Conservation (phyloP, 1,284 basidiomycete species). For the Rhodotorula sp. region DNA sequence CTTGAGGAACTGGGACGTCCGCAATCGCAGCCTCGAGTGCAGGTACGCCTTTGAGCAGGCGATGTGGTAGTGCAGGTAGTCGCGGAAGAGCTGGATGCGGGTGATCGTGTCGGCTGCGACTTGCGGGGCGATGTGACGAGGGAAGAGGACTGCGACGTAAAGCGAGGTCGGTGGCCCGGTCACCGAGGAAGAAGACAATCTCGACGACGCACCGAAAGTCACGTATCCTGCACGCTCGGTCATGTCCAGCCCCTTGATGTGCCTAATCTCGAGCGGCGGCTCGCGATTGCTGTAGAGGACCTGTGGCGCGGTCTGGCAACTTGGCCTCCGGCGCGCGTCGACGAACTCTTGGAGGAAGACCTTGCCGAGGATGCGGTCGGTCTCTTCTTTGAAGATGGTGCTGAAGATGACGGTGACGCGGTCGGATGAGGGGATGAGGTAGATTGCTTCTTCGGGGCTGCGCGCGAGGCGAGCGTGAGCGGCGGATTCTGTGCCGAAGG, state of each 20-base stretch:
- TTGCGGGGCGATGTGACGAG: conserved; percentile 85
- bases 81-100: conserved; percentile 94
- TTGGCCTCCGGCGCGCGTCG: conserved; percentile 87
- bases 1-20: conserved; percentile 96
- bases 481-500: neutral
- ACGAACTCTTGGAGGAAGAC: conserved; percentile 99
- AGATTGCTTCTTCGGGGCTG: conserved; percentile 81
- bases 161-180: neutral
- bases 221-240: conserved; percentile 94
- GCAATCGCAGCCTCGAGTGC: conserved; percentile 94
- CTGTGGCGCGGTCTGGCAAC: conserved; percentile 95
- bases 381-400: conserved; percentile 95
- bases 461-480: conserved; percentile 51
- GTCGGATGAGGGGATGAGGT: conserved; percentile 87
- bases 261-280: conserved; percentile 91
- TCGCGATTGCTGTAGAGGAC: conserved; percentile 96
- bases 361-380: conserved; percentile 93
- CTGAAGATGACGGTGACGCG: conserved; percentile 98
- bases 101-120: conserved; percentile 82
- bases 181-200: neutral
- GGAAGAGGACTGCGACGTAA: conserved; percentile 71
- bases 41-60: conserved; percentile 99
- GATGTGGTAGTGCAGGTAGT: conserved; percentile 99
- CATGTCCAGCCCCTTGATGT: conserved; percentile 73
- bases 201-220: conserved; percentile 65